A percentile compares a stretch with the other conserved stretches of the same genome.
These are phyloP conservation scores for Monosporascus sp. DNA, from an alignment of 2,329 filamentous ascomycete genomes.

Conservation along the genomic window DNA sequence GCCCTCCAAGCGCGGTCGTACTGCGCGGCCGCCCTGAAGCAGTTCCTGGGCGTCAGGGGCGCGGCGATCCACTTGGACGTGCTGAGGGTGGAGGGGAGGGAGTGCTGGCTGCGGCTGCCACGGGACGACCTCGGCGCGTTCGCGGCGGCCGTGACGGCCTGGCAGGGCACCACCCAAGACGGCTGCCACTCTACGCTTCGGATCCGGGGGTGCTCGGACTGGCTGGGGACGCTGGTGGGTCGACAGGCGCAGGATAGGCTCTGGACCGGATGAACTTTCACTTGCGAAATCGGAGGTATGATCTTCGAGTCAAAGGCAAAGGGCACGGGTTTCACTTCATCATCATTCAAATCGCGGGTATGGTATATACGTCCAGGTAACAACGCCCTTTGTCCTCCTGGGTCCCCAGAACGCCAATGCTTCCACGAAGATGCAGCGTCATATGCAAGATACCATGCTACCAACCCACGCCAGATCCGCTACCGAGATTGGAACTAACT, in stretches of 20 bases:
- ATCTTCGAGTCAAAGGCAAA: too few relatives aligned
- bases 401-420: constrained; percentile 28
- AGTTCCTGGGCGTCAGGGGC: constrained; percentile 68
- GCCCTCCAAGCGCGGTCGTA: constrained; percentile 57
- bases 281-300: too few relatives aligned
- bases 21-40: constrained; percentile 56
- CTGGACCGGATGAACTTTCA: constrained; percentile 36
- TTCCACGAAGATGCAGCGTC: constrained; percentile 21
- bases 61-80: constrained; percentile 65
- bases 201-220: constrained; percentile 56
- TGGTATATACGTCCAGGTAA: constrained; percentile 15
- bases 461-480: constrained; percentile 17
- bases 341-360: constrained; percentile 12
- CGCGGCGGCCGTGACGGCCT: constrained; percentile 61
- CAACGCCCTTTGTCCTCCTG: constrained; percentile 10
- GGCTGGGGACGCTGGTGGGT: constrained; percentile 57
- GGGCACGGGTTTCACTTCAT: not conserved
- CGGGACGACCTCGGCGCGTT: constrained; percentile 55
- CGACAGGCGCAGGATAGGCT: constrained; percentile 41
- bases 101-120: constrained; percentile 63
- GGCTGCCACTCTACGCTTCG: constrained; percentile 46
- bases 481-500: constrained; percentile 9
- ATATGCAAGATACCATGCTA: constrained; percentile 26
- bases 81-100: constrained; percentile 50
- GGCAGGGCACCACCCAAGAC: constrained; percentile 44